These are phyloP conservation scores for Artemisia argyi DNA, from an alignment of 129 eudicot genomes.

Conservation along the genomic window DNA sequence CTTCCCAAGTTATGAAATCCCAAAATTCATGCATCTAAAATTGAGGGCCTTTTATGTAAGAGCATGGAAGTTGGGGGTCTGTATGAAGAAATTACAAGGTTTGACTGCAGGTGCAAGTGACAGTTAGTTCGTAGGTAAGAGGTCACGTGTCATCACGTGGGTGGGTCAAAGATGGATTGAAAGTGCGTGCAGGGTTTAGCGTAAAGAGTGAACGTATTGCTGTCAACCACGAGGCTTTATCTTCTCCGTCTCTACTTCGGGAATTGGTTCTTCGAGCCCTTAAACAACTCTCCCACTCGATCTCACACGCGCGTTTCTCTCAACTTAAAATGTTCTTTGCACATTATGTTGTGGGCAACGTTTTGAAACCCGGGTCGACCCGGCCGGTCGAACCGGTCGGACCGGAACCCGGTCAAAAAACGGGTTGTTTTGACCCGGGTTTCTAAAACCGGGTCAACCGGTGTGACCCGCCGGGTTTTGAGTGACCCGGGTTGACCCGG, in stretches of 20 bases:
- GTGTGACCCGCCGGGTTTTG: too few species aligned
- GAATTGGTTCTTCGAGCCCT: slow-evolving; percentile 39
- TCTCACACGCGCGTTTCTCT: background rate
- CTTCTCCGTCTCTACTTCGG: slow-evolving; percentile 33
- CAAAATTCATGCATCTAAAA: background rate
- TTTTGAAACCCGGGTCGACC: too few species aligned
- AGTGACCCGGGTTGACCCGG: too few species aligned
- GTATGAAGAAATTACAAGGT: background rate
- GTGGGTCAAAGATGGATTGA: slow-evolving; percentile 29
- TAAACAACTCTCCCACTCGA: slow-evolving; percentile 10
- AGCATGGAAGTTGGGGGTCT: background rate
- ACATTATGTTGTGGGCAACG: too few species aligned
- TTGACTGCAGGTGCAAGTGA: slow-evolving; percentile 15
- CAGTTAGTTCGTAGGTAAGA: background rate
- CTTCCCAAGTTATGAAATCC: too few species aligned
- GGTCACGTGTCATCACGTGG: slow-evolving; percentile 40
- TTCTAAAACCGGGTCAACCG: too few species aligned
- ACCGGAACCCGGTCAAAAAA: too few species aligned
- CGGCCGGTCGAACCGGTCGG: too few species aligned
- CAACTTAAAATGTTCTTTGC: background rate
- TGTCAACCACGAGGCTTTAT: slow-evolving; percentile 48
- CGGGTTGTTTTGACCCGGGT: too few species aligned
- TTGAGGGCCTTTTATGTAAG: background rate
- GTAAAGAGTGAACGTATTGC: slow-evolving; percentile 35
- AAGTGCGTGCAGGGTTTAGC: slow-evolving; percentile 45